A percentile compares a stretch with the other conserved stretches of the same genome.
Conservation (phyloP, 257 asterid species). For the Fraxinus anomala region DNA sequence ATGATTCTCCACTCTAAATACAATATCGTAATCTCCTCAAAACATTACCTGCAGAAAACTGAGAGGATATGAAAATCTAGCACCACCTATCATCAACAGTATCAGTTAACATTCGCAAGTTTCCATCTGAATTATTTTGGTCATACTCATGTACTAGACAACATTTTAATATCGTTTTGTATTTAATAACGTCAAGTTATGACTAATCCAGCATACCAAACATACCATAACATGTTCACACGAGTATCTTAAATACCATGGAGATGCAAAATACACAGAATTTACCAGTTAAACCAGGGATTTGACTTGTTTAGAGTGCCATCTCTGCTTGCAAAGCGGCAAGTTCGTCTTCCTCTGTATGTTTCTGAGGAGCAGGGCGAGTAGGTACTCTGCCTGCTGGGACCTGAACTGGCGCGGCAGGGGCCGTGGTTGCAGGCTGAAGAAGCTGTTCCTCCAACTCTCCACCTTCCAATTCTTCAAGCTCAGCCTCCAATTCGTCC, state of each 20-base stretch:
- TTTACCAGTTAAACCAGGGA: background rate
- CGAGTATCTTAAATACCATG: no score
- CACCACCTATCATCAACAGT: no score
- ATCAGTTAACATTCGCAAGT: no score
- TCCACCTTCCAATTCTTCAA: conserved; percentile 20
- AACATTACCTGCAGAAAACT: background rate
- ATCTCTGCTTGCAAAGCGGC: background rate
- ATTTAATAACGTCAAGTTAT: background rate
- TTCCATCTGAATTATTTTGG: no score
- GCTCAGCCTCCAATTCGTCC: conserved; percentile 35
- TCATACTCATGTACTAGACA: background rate
- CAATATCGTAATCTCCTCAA: no score
- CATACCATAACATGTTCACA: background rate
- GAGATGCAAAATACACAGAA: background rate
- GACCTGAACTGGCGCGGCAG: conserved; percentile 31
- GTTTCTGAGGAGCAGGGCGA: conserved; percentile 29
- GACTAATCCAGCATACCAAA: background rate
- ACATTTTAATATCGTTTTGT: background rate
- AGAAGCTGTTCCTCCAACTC: conserved; percentile 35
- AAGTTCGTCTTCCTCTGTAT: conserved; percentile 39
- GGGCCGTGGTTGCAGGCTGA: conserved; percentile 37
- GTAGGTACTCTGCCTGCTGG: conserved; percentile 26
- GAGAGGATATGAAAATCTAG: background rate
- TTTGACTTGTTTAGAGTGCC: background rate
- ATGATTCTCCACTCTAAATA: no score